Percentiles rank a stretch among this genome's conserved stretches.
These are phyloP conservation scores for Fusarium subglutinans DNA, from an alignment of 2,329 filamentous ascomycete genomes.

Conservation along the genomic window DNA sequence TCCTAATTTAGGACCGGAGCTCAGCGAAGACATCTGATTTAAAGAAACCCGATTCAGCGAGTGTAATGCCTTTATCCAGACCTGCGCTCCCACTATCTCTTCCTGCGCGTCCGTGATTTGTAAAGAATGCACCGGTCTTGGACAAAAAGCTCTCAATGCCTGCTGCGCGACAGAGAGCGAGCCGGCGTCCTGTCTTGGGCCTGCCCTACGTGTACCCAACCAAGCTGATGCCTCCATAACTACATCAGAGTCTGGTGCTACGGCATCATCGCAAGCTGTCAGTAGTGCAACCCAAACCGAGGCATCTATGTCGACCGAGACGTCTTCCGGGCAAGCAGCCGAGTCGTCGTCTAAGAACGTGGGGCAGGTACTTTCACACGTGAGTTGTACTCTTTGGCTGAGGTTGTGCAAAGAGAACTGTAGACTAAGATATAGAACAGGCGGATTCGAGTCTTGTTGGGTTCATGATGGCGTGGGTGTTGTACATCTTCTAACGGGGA, in stretches of 20 bases:
- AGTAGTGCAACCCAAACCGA: not conserved
- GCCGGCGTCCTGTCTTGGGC: not conserved
- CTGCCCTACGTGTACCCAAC: not conserved
- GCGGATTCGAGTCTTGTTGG: not conserved
- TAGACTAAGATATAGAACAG: not conserved
- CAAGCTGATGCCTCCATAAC: not conserved
- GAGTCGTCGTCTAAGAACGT: not conserved
- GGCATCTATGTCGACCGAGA: not conserved
- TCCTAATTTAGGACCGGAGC: not conserved
- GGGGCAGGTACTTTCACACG: not conserved
- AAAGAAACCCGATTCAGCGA: not conserved
- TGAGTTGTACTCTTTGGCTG: not conserved
- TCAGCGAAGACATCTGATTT: not conserved
- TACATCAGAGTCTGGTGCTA: not conserved
- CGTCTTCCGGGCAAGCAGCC: not conserved
- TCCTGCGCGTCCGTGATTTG: not conserved
- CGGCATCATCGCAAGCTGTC: not conserved
- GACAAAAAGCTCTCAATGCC: not conserved
- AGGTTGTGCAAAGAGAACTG: not conserved
- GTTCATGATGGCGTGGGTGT: not conserved
- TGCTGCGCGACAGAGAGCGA: not conserved
- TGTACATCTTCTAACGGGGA: not conserved
- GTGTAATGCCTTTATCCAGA: not conserved
- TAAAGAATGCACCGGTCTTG: not conserved
- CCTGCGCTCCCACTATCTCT: not conserved